Percentiles rank a stretch among this genome's conserved stretches.
phyloP scores from a whole-genome alignment of 1,139 yeast genomes.

The Taphrina confusa region DNA sequence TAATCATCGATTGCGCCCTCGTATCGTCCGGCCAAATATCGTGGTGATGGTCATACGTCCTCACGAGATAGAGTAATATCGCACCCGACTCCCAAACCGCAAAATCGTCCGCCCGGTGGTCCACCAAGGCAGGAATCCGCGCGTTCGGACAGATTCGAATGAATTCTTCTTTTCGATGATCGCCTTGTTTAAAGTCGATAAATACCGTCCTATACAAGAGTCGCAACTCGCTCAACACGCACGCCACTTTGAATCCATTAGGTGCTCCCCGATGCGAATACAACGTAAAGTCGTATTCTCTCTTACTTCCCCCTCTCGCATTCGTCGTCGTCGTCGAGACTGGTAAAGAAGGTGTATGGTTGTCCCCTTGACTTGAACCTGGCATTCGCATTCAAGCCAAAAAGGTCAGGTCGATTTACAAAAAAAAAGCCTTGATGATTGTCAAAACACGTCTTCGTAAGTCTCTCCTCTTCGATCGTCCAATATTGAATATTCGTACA shows the following conservation, averaged over 20 bases:
- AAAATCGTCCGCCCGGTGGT: constrained; percentile 49
- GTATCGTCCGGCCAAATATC: constrained; percentile 45
- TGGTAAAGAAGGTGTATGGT: neutral
- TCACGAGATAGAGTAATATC: constrained; percentile 57
- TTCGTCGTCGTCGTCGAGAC: neutral
- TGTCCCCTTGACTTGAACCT: too few species aligned
- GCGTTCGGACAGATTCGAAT: constrained; percentile 62
- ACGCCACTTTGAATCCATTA: constrained; percentile 55
- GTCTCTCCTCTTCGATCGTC: too few species aligned
- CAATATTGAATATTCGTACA: too few species aligned
- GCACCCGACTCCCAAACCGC: constrained; percentile 61
- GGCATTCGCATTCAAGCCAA: constrained; percentile 23
- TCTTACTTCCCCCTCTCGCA: neutral
- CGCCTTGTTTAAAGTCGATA: constrained; percentile 60
- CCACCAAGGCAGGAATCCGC: constrained; percentile 60
- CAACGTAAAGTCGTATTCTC: constrained; percentile 36
- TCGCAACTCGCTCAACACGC: constrained; percentile 79
- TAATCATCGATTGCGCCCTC: constrained; percentile 40
- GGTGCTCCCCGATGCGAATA: constrained; percentile 40
- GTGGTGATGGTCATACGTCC: constrained; percentile 55
- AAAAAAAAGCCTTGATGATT: too few species aligned
- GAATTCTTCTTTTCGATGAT: constrained; percentile 56
- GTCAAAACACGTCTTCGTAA: too few species aligned
- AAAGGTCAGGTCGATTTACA: too few species aligned
- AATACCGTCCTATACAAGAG: constrained; percentile 77